These are phyloP conservation scores for Cenchrus purpureus DNA, from an alignment of 176 grass and related monocot genomes.

Conservation along the genomic window DNA sequence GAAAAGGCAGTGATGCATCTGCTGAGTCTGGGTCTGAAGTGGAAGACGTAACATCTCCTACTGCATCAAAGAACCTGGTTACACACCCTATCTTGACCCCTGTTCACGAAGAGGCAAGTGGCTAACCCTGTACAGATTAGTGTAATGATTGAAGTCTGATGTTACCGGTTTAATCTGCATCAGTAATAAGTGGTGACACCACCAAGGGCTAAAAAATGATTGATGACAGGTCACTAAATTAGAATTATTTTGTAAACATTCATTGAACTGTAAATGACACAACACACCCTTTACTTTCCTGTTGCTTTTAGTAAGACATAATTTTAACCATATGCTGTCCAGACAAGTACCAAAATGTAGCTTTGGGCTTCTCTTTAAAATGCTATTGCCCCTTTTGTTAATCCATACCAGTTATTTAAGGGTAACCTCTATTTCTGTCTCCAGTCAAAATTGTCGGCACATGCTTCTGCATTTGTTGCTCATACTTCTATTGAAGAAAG, in stretches of 20 bases:
- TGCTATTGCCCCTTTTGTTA: background rate
- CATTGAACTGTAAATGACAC: background rate
- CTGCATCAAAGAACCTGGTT: slow-evolving; percentile 52
- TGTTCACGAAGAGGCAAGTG: slow-evolving; percentile 92
- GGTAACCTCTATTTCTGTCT: slow-evolving; percentile 27
- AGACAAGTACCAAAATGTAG: background rate
- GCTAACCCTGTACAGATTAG: background rate
- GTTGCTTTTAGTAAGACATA: background rate
- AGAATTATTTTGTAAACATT: background rate
- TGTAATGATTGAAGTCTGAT: background rate
- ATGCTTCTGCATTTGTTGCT: slow-evolving; percentile 39
- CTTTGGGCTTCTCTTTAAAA: background rate
- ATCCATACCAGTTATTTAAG: slow-evolving; percentile 26
- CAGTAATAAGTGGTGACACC: background rate
- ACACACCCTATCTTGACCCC: slow-evolving; percentile 59
- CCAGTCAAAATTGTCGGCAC: slow-evolving; percentile 62
- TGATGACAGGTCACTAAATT: slow-evolving; percentile 20
- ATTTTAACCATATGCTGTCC: background rate
- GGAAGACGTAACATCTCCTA: slow-evolving; percentile 71
- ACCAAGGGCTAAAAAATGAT: background rate
- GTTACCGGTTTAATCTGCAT: background rate
- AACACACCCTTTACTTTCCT: background rate
- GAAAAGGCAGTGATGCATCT: slow-evolving; percentile 91
- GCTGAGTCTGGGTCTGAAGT: slow-evolving; percentile 90
- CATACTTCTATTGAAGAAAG: slow-evolving; percentile 59